Base-by-base conservation (phyloP, 2,329 filamentous ascomycete genomes). In the Neonectria coccinea region DNA sequence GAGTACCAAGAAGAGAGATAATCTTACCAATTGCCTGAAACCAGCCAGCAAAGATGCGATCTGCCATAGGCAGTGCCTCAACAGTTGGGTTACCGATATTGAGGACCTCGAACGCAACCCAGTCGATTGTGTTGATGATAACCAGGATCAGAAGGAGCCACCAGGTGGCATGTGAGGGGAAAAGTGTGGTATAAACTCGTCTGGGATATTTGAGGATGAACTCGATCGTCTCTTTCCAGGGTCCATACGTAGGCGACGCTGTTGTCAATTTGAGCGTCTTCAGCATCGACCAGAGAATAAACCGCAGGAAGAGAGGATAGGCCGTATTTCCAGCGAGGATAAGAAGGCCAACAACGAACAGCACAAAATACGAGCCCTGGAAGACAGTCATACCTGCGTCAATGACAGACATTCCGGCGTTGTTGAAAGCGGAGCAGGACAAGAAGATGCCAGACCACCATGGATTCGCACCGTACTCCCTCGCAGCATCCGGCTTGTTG, bases 361-460 rank as follows among this genome's bases (percentile, higher is more conserved):
- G 78, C 7, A 86, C 82, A 62, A 85, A 86, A 66, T 83, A 82
- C 1, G 82, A 79, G 33, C 79, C 79, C 62, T 87, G 84, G 62
- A 89, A 91, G 0, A 86, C 86, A 4, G 86, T 80, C 80, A 92
- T 89, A 71, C 90, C 91, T 44, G 85, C 84, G 73, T 92, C 89
- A 12, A 91, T 78, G 39, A 91, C 80, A 20, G 85, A 86, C 88
- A 92, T 90, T 44, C 89, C 89, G n/a, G 85, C 88, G 69, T 91
- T 92, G 77, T 91, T 91, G 76, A 92, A 92, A 0, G 89, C 89
- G 18, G 88, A 90, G 5, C 88, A 84, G 2, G 87, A 87, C 65
- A 90, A 89, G 78, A 92, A 92, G 48, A 88, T 84, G 44, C 89
- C 89, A 2, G 88, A 80, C 89, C 89, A 92, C 87, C 87, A 91